Evolutionary conservation across 495 filamentous ascomycete species (phyloP), one percentile per base, ranked within the genome.

Genomic region (Jackrogersella minutella): DNA sequence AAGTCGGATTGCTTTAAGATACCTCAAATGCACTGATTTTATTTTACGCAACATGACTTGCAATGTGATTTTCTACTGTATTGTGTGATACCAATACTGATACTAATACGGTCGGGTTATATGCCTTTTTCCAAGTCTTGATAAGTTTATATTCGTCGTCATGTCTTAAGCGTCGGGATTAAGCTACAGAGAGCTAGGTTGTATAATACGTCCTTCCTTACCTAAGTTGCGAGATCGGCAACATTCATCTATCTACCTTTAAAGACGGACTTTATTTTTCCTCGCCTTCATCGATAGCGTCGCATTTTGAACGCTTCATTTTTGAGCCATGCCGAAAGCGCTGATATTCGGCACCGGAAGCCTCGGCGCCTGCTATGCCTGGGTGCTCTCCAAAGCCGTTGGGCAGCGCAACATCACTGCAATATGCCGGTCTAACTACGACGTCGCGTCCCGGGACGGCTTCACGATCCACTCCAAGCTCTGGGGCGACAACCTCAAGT

Each of bases 361-460:
- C 43, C 76, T 88, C 0, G 86, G 86, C 24, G 68, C 80, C 0
- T 76, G 84, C 17, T 84, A 84, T 28, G 76, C 79, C 21, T 80
- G 80, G 51, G 75, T 82, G 17, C 76, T 89, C 5, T 69, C 80
- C 34, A 65, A 72, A 10, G 78, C 78, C 22, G 70, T 74, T 2
- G 79, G 78, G 16, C 61, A 70, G 59, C 39, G 52, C 7, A 68
- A 68, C 24, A 79, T 86, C 30, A 83, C 82, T 4, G 75, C 80
- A 1, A 74, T 88, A 13, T 81, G 85, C 55, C 80, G 86, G 26
- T 86, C 83, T 2, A 89, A 87, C 73, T 87, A 83, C 72, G 73
- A 74, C 1, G 73, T 66, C 3, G 84, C 81, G 24, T 71, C 72
- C 30, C 41, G 73, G 7, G 52, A 83, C 24, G 87, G 85, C 14